Conservation (phyloP, 495 filamentous ascomycete species). For the Elaphomyces granulatus region DNA sequence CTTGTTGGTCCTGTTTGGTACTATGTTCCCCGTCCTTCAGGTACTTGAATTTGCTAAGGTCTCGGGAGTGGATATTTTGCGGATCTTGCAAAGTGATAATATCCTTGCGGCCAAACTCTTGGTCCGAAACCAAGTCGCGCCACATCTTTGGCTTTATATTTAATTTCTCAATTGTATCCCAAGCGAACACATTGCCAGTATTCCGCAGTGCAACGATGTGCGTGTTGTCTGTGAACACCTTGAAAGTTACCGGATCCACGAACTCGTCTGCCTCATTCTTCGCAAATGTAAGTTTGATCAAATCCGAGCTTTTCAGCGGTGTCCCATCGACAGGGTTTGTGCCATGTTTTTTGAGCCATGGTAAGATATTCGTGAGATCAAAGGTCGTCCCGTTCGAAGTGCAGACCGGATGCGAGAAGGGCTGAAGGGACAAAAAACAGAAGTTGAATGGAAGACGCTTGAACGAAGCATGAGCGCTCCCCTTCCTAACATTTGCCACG, state of each 20-base stretch:
- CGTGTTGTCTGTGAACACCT: slow-evolving; percentile 94
- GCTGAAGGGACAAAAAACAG: slow-evolving; percentile 89
- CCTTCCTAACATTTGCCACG: slow-evolving; percentile 33
- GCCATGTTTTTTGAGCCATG: slow-evolving; percentile 86
- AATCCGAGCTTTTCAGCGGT: slow-evolving; percentile 61
- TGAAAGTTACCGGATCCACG: slow-evolving; percentile 93
- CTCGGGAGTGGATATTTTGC: slow-evolving; percentile 70
- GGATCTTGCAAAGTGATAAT: slow-evolving; percentile 96
- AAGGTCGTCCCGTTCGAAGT: slow-evolving; percentile 66
- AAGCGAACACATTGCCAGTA: slow-evolving; percentile 89
- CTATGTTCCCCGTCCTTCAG: slow-evolving; percentile 70
- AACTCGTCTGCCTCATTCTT: slow-evolving; percentile 91
- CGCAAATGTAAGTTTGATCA: slow-evolving; percentile 81
- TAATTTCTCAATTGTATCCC: slow-evolving; percentile 85
- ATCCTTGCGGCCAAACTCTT: slow-evolving; percentile 77
- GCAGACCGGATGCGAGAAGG: slow-evolving; percentile 76
- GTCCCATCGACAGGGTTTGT: slow-evolving; percentile 81
- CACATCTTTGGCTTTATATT: slow-evolving; percentile 98
- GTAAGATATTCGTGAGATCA: slow-evolving; percentile 70
- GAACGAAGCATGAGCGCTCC: slow-evolving; percentile 50
- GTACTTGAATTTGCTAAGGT: slow-evolving; percentile 83
- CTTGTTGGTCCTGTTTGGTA: slow-evolving; percentile 47
- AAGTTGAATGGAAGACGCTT: slow-evolving; percentile 94
- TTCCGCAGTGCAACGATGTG: slow-evolving; percentile 84
- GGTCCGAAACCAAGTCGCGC: slow-evolving; percentile 78